Evolutionary conservation across 768 basidiomycete species (phyloP), one percentile per base, ranked within the genome.

Genomic region (Rhodotorula taiwanensis): DNA sequence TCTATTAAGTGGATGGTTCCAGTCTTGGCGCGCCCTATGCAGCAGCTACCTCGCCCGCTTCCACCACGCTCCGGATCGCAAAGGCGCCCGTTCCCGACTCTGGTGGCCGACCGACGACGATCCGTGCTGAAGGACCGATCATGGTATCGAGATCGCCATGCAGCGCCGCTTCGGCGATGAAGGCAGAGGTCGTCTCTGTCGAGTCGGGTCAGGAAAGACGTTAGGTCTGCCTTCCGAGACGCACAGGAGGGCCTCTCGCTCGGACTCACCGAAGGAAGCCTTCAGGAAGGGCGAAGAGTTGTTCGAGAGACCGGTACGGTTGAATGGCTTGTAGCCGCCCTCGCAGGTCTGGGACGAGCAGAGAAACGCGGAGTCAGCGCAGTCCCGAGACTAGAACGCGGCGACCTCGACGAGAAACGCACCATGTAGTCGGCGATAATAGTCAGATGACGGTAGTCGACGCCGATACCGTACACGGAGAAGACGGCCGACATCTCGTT

Each of bases 401-500:
- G 31, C 25, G 36, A 55, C 61, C 55, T 39, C 20, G 43, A 43
- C 52, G 51, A 36, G 58, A 73, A 20, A 72, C 86, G 70, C 73
- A 94, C 94, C 95, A 99, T 99, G 76, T 98, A 99, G 76, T 99
- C 95, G 20, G 95, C 95, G 75, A 99, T 95, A 67, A 99, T 80
- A 72, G 94, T 91, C 52, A 98, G 80, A 79, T 99, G 95, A 51
- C 95, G 84, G 67, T 83, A 82, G 76, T 98, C 86, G 61, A 99
- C 94, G 62, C 88, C 88, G 72, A 99, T 99, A 73, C 86, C 93
- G 79, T 99, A 99, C 5, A 86, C 90, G 10, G 83, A 85, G 76
- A 99, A 99, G 47, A 99, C 90, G 25, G 84, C 84, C 52, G 86
- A 82, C 78, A 99, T 87, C 77, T 99, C 95, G 55, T 82, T 83